Conservation (phyloP, 2,329 filamentous ascomycete genomes). For the Chlorencoelia australis region DNA sequence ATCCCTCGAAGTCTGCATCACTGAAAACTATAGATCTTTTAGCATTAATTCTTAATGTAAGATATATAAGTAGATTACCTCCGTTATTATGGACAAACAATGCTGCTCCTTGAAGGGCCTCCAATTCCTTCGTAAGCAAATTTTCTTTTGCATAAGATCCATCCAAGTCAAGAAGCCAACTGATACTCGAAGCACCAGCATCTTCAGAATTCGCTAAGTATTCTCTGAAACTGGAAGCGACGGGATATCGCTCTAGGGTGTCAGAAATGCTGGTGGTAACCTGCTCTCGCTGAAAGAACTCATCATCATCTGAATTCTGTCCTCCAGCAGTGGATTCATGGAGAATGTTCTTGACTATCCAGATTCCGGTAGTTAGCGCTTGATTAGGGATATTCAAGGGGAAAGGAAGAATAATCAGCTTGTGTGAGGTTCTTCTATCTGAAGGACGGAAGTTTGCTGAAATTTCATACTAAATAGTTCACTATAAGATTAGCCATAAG, state of each 20-base stretch:
- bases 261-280: constrained; percentile 24
- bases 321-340: too few relatives aligned
- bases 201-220: constrained; percentile 31
- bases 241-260: constrained; percentile 25
- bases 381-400: too few relatives aligned
- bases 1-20: constrained; percentile 25
- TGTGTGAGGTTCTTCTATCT: too few relatives aligned
- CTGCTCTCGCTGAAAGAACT: constrained; percentile 26
- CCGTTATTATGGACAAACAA: constrained; percentile 27
- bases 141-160: constrained; percentile 10
- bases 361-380: too few relatives aligned
- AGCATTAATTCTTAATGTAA: not conserved
- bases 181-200: constrained; percentile 19
- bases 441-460: too few relatives aligned
- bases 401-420: too few relatives aligned
- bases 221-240: constrained; percentile 27
- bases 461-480: too few relatives aligned
- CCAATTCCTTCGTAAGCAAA: constrained; percentile 20
- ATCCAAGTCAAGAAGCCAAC: constrained; percentile 26
- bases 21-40: constrained; percentile 18
- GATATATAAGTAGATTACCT: constrained; percentile 17
- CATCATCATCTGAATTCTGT: too few relatives aligned
- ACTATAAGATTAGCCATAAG: too few relatives aligned
- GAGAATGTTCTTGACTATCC: too few relatives aligned
- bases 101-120: constrained; percentile 23